These are phyloP conservation scores for Globisporangium perplexum DNA, from an alignment of 352 stramenopile genomes.

Conservation along the genomic window DNA sequence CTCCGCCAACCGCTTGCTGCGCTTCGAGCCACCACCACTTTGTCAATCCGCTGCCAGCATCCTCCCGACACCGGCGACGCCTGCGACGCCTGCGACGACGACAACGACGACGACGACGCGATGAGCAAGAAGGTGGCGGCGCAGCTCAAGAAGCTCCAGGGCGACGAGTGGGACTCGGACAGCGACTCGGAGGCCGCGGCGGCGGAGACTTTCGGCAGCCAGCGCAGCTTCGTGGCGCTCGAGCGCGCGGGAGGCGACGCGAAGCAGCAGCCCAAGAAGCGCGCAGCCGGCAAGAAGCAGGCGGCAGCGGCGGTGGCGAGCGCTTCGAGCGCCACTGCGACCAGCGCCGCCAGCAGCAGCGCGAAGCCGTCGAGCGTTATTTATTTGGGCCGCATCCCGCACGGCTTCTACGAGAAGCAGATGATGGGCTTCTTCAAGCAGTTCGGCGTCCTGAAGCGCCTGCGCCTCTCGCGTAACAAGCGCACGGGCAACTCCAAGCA, in stretches of 20 bases:
- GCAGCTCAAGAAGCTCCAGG: constrained; percentile 78
- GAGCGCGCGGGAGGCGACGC: constrained; percentile 15
- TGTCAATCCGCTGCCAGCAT: too few species aligned
- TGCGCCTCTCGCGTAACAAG: constrained; percentile 93
- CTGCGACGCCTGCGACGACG: too few species aligned
- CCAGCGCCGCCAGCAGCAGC: constrained; percentile 18
- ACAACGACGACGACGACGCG: neutral
- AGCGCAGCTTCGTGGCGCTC: constrained; percentile 46
- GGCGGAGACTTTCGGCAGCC: constrained; percentile 31
- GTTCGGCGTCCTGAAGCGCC: constrained; percentile 90
- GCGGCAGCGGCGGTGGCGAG: constrained; percentile 13
- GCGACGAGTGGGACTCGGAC: constrained; percentile 84
- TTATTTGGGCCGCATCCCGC: constrained; percentile 95
- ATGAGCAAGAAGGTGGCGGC: constrained; percentile 75
- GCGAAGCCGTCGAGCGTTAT: constrained; percentile 84
- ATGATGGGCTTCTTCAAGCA: constrained; percentile 95
- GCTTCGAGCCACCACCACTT: too few species aligned
- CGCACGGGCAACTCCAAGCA: constrained; percentile 93
- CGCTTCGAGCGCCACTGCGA: constrained; percentile 10
- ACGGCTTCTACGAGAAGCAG: constrained; percentile 96
- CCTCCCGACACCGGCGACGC: too few species aligned
- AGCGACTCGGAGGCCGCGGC: constrained; percentile 49
- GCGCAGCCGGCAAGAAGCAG: constrained; percentile 35
- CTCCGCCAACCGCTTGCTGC: too few species aligned
- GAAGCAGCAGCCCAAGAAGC: constrained; percentile 43